These are phyloP conservation scores for Borealophlyctis nickersoniae DNA, from an alignment of 192 early-diverging fungal species.

Conservation along the genomic window DNA sequence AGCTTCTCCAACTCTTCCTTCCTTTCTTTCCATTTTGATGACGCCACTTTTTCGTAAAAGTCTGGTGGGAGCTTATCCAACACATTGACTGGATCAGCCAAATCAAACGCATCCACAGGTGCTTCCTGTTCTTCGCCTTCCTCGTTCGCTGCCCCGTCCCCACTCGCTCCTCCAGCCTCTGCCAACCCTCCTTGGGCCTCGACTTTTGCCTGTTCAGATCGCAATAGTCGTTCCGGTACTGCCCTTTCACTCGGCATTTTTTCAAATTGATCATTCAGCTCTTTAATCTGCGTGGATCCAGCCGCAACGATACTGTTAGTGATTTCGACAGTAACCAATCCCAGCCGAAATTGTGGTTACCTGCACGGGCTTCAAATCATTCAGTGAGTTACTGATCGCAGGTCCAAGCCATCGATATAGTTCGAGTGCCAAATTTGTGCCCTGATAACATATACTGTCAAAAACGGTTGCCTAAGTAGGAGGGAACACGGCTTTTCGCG, in stretches of 20 bases:
- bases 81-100: constrained; percentile 90
- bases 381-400: constrained; percentile 71
- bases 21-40: constrained; percentile 95
- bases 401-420: constrained; percentile 90
- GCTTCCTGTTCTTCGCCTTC: constrained; percentile 56
- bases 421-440: constrained; percentile 70
- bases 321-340: too few species aligned
- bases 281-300: constrained; percentile 73
- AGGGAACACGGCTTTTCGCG: constrained; percentile 1
- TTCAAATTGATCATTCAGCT: constrained; percentile 82
- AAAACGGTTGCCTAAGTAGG: constrained; percentile 13
- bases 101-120: constrained; percentile 74
- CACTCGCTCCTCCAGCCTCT: constrained; percentile 14
- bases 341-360: too few species aligned
- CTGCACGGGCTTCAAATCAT: constrained; percentile 92
- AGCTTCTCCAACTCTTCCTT: constrained; percentile 85
- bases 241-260: constrained; percentile 60
- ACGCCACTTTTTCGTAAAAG: constrained; percentile 73
- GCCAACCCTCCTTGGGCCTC: constrained; percentile 37
- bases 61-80: constrained; percentile 77
- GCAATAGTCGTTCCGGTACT: constrained; percentile 64
- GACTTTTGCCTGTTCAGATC: constrained; percentile 71
- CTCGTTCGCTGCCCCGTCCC: constrained; percentile 32
- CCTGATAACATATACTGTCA: constrained; percentile 42
- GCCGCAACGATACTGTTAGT: too few species aligned